Evolutionary conservation across 768 basidiomycete genomes (phyloP).

Genomic region (Rhodocollybia butyracea): DNA sequence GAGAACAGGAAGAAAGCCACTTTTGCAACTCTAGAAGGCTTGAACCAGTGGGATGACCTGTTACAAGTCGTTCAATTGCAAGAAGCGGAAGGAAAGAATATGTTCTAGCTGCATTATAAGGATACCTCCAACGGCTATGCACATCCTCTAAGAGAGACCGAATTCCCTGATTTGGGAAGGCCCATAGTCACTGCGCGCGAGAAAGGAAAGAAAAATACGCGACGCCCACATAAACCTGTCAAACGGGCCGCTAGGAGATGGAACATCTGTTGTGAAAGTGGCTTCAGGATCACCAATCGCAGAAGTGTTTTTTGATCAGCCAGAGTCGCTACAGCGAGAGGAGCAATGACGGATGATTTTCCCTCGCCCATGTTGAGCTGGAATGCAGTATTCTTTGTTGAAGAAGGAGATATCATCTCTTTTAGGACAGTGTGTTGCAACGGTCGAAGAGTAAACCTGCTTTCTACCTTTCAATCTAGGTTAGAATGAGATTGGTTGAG

Average conservation of each 20-base stretch:
- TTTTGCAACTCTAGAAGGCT: constrained; percentile 23
- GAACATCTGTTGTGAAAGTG: constrained; percentile 46
- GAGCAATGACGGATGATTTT: constrained; percentile 51
- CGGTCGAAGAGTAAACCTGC: constrained; percentile 38
- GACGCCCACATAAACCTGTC: constrained; percentile 41
- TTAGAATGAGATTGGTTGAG: background rate
- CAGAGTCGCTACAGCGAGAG: constrained; percentile 35
- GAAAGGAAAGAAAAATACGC: constrained; percentile 49
- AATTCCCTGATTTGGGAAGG: constrained; percentile 12
- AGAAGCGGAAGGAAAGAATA: constrained; percentile 48
- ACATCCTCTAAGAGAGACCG: constrained; percentile 32
- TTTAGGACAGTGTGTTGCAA: constrained; percentile 39
- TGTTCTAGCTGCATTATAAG: constrained; percentile 53
- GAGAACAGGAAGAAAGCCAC: constrained; percentile 24
- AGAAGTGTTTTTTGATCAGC: constrained; percentile 41
- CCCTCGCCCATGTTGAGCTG: constrained; percentile 63
- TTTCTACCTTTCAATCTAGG: constrained; percentile 34
- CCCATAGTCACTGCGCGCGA: constrained; percentile 33
- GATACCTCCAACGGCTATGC: constrained; percentile 37
- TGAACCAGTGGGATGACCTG: background rate
- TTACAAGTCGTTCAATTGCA: constrained; percentile 34
- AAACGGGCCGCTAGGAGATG: constrained; percentile 41
- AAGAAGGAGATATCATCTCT: constrained; percentile 44
- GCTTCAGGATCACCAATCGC: constrained; percentile 49
- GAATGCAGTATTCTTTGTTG: constrained; percentile 31